Base-by-base conservation (phyloP, 2,329 filamentous ascomycete species). In the Neocucurbitaria cava region DNA sequence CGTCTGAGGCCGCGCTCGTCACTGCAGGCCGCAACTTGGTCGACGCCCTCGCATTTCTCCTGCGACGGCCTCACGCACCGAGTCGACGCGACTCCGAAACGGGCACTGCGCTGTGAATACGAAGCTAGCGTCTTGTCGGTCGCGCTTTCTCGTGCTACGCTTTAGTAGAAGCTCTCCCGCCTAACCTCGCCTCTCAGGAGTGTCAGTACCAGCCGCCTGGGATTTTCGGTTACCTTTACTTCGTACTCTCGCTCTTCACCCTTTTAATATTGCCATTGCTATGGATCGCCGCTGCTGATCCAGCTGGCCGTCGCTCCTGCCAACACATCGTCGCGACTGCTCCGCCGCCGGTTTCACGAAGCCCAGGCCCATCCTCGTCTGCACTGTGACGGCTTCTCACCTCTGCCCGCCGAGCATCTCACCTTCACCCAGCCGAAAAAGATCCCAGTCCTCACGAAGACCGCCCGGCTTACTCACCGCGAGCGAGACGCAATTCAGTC, bases 291-390 rank as follows among this genome's bases (percentile, higher is more conserved):
- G 46, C 46, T 49, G 48, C 52, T 57, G 43, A 48, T 55, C 58
- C 38, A 26, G 35, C 49, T 45, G 38, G 48, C 51, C 52, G 24
- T 56, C 54, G 55, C 55, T 43, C 51, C 54, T 64, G 58, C 64
- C 62, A 64, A 43, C 64, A 50, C 58, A 60, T 49, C 52, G 52
- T 45, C 54, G 53, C 50, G 35, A 49, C 50, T 53, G 30, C 47
- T 49, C 54, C 49, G 54, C 52, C 57, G 28, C 38, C 54, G 49
- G 62, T 64, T 64, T 65, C 66, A 62, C 47, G 49, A 41, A 31
- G 60, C 42, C 40, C 52, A 59, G 46, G 52, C 56, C 42, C 46
- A 47, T 57, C 63, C 59, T 59, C 64, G 61, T 54, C 57, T 45
- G 42, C 58, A 43, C 56, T 58, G 49, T 47, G 54, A 55, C 42